phyloP scores from a whole-genome alignment of 257 asterid genomes.

The Anisodus acutangulus region DNA sequence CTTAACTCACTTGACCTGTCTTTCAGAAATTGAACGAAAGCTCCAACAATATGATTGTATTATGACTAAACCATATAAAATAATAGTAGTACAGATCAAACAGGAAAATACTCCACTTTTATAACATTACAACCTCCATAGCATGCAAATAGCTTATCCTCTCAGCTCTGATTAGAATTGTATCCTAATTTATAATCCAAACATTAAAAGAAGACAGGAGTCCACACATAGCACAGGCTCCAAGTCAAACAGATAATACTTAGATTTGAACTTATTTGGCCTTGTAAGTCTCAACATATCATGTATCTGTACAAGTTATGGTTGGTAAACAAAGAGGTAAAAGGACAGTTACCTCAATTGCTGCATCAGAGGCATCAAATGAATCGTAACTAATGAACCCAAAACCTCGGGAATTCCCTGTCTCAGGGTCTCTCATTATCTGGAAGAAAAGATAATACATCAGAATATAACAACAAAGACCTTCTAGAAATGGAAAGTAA shows the following conservation, averaged over 20 bases:
- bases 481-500: constrained; percentile 3
- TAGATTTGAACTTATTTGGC: constrained; percentile 1
- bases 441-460: constrained; percentile 38
- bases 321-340: neutral
- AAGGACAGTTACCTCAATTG: constrained; percentile 66
- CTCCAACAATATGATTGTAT: neutral
- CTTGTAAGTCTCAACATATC: neutral
- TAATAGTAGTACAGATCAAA: neutral
- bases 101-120: neutral
- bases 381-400: constrained; percentile 95
- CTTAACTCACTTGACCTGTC: neutral
- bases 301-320: neutral
- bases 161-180: neutral
- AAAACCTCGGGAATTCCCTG: constrained; percentile 96
- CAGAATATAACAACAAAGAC: neutral
- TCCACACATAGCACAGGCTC: neutral
- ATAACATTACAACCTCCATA: neutral
- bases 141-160: neutral
- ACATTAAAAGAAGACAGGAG: neutral
- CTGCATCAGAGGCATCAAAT: constrained; percentile 97
- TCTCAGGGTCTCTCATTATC: constrained; percentile 98
- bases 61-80: constrained; percentile 7
- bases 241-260: neutral
- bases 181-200: neutral
- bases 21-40: neutral